Percentiles rank a stretch among this genome's conserved stretches.
phyloP scores from a whole-genome alignment of 371 early-diverging fungal species.

The Rhizopus stolonifer region DNA sequence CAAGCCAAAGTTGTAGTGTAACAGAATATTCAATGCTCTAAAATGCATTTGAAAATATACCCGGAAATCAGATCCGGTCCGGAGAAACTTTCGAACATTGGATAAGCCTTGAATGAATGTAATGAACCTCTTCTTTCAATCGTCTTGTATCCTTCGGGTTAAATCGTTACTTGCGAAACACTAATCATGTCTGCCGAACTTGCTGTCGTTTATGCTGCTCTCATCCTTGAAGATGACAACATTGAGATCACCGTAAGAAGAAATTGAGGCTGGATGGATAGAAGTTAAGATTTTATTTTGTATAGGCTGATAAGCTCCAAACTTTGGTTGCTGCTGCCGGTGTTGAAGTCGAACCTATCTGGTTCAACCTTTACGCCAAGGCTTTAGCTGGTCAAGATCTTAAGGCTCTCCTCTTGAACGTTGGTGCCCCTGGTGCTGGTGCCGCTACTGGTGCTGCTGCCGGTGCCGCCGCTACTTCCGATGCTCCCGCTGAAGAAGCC shows the following conservation, averaged over 20 bases:
- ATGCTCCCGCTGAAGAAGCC: slow-evolving; percentile 51
- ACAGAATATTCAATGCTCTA: too few species aligned
- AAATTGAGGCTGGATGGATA: not conserved
- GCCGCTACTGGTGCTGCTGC: slow-evolving; percentile 55
- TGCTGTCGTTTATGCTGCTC: slow-evolving; percentile 95
- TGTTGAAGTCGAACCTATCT: slow-evolving; percentile 93
- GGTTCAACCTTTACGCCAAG: slow-evolving; percentile 97
- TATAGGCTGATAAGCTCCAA: slow-evolving; percentile 92
- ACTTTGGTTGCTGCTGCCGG: slow-evolving; percentile 91
- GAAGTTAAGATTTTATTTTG: not conserved
- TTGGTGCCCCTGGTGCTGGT: slow-evolving; percentile 75
- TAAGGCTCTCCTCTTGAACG: slow-evolving; percentile 85
- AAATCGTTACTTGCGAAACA: slow-evolving; percentile 41
- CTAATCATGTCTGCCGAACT: slow-evolving; percentile 71
- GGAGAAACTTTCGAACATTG: not conserved
- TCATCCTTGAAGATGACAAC: slow-evolving; percentile 97
- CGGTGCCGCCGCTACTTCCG: slow-evolving; percentile 57
- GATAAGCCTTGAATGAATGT: too few species aligned
- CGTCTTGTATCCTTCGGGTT: slow-evolving; percentile 42
- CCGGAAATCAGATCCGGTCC: not conserved
- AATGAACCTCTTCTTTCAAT: slow-evolving; percentile 19
- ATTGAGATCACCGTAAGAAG: slow-evolving; percentile 92
- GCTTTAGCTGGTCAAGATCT: slow-evolving; percentile 95
- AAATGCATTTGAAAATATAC: too few species aligned
- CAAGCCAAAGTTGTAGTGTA: too few species aligned